A percentile compares a stretch with the other conserved stretches of the same genome.
phyloP scores from a whole-genome alignment of 805 yeast genomes.

The Kuraishia ogatae region DNA sequence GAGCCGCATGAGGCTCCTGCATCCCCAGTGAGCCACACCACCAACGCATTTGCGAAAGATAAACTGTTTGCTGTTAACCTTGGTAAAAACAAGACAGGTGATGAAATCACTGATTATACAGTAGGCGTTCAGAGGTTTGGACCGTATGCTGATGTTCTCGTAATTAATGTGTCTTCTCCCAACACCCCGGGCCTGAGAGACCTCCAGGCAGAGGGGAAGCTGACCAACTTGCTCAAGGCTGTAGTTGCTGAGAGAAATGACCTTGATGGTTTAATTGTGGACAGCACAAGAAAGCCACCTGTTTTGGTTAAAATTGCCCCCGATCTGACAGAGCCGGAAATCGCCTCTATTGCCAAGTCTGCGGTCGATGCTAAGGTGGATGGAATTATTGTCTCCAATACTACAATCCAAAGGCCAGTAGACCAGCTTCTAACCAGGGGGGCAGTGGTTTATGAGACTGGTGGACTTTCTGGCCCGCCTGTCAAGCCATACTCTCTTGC shows the following conservation, averaged over 20 bases:
- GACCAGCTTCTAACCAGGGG: conserved; percentile 39
- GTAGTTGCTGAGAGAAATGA: conserved; percentile 64
- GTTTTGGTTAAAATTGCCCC: conserved; percentile 90
- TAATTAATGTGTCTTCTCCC: conserved; percentile 89
- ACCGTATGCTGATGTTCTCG: conserved; percentile 79
- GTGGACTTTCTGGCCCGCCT: conserved; percentile 93
- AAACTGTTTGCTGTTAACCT: conserved; percentile 74
- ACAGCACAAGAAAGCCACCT: conserved; percentile 50
- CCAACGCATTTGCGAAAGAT: conserved; percentile 50
- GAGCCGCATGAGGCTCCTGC: background rate
- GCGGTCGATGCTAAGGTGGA: conserved; percentile 74
- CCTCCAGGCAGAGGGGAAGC: conserved; percentile 69
- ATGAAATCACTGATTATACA: conserved; percentile 80
- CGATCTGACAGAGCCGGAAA: conserved; percentile 74
- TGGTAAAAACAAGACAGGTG: conserved; percentile 90
- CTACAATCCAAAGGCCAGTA: conserved; percentile 78
- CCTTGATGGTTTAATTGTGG: conserved; percentile 31
- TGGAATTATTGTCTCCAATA: conserved; percentile 88
- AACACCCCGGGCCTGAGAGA: conserved; percentile 93
- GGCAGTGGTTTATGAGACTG: conserved; percentile 46
- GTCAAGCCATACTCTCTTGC: conserved; percentile 69
- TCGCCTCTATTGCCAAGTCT: conserved; percentile 72
- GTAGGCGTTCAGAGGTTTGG: conserved; percentile 80
- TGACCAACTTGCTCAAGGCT: conserved; percentile 54
- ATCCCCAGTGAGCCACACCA: conserved; percentile 13